Evolutionary conservation across 1,139 yeast species (phyloP).

Genomic region (Pichia inconspicua): DNA sequence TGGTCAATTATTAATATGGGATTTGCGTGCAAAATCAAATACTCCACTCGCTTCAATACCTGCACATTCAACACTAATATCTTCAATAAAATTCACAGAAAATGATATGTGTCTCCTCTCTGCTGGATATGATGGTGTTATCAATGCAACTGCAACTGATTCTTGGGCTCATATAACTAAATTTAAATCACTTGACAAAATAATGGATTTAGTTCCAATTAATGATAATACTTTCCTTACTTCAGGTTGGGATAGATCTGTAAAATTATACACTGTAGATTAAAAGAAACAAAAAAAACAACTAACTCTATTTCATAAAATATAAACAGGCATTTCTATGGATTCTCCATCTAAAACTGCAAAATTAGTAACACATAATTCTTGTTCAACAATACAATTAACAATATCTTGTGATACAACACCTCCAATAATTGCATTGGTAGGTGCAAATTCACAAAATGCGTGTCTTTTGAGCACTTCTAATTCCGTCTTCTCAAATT

Average conservation of each 20-base stretch:
- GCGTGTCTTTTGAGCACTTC: constrained; percentile 41
- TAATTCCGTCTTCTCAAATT: constrained; percentile 32
- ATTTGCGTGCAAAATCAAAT: constrained; percentile 45
- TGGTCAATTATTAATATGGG: constrained; percentile 79
- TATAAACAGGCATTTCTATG: constrained; percentile 71
- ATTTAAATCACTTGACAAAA: constrained; percentile 57
- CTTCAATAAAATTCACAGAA: constrained; percentile 52
- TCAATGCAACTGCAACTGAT: constrained; percentile 63
- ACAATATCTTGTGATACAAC: constrained; percentile 85
- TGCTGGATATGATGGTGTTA: constrained; percentile 61
- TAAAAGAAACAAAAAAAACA: background rate
- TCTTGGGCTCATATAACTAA: constrained; percentile 57
- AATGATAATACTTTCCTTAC: constrained; percentile 42
- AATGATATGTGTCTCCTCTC: constrained; percentile 43
- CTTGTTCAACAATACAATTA: constrained; percentile 68
- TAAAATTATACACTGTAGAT: constrained; percentile 43
- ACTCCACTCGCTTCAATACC: constrained; percentile 42
- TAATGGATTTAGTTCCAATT: constrained; percentile 54
- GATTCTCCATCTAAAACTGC: constrained; percentile 65
- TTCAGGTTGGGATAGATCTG: constrained; percentile 80
- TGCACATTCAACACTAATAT: constrained; percentile 69
- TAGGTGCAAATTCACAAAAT: constrained; percentile 71
- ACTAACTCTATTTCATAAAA: constrained; percentile 22
- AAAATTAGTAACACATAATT: constrained; percentile 76
- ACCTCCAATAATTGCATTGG: constrained; percentile 87